Conservation (phyloP, 768 basidiomycete genomes). For the Pulveroboletus sp. region DNA sequence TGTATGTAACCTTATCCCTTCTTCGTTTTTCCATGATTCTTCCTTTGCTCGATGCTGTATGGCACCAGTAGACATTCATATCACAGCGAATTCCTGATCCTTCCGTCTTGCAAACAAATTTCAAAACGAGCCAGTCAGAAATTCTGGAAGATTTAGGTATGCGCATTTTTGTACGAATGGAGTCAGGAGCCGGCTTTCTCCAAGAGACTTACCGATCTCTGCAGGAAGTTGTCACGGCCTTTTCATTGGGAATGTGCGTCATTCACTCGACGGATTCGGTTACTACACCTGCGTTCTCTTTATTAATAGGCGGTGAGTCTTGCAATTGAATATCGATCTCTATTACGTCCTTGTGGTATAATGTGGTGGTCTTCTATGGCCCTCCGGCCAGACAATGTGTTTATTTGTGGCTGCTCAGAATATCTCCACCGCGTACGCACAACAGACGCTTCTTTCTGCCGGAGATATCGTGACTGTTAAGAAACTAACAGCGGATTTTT, state of each 20-base stretch:
- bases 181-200: slow-evolving; percentile 1
- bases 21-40: slow-evolving; percentile 4
- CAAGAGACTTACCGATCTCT: slow-evolving; percentile 6
- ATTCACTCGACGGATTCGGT: neutral
- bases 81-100: too few relatives aligned
- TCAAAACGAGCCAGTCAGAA: too few relatives aligned
- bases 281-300: neutral
- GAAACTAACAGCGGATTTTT: slow-evolving; percentile 13
- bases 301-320: slow-evolving; percentile 4
- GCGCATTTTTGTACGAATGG: slow-evolving; percentile 1
- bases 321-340: slow-evolving; percentile 10
- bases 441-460: slow-evolving; percentile 7
- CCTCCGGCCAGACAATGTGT: slow-evolving; percentile 2
- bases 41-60: slow-evolving; percentile 19
- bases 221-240: neutral
- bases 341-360: slow-evolving; percentile 11
- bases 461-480: slow-evolving; percentile 8
- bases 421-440: slow-evolving; percentile 22
- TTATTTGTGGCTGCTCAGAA: slow-evolving; percentile 8
- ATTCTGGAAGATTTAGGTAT: neutral
- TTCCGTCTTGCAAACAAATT: too few relatives aligned
- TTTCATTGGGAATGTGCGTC: slow-evolving; percentile 2
- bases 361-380: slow-evolving; percentile 10
- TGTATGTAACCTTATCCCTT: slow-evolving; percentile 10
- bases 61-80: too few relatives aligned